phyloP scores from a whole-genome alignment of 2,329 filamentous ascomycete genomes.

The Diatrype stigma region DNA sequence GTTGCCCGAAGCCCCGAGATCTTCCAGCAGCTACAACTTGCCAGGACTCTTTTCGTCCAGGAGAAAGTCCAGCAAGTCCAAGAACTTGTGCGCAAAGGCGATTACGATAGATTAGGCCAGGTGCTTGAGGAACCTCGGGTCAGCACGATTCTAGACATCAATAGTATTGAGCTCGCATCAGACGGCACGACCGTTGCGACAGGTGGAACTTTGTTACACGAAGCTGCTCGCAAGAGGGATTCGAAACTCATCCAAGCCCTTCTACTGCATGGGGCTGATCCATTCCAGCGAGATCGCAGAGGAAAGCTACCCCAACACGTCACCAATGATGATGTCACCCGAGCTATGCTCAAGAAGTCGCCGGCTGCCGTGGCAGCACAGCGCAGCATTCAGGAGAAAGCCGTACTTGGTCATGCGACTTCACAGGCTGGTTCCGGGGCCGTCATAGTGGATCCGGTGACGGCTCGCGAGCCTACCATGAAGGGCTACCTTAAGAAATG shows the following conservation, averaged over 20 bases:
- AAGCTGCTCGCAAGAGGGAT: slow-evolving; percentile 85
- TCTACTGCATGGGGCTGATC: slow-evolving; percentile 89
- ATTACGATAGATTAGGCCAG: slow-evolving; percentile 75
- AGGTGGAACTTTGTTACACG: slow-evolving; percentile 90
- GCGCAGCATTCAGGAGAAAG: slow-evolving; percentile 93
- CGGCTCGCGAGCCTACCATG: slow-evolving; percentile 91
- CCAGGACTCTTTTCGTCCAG: slow-evolving; percentile 85
- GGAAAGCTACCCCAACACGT: slow-evolving; percentile 95
- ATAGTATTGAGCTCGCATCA: slow-evolving; percentile 82
- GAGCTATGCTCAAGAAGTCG: slow-evolving; percentile 85
- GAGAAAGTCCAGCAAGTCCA: slow-evolving; percentile 81
- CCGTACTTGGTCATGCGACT: slow-evolving; percentile 74
- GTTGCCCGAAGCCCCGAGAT: slow-evolving; percentile 89
- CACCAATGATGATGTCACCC: slow-evolving; percentile 88
- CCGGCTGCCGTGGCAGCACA: slow-evolving; percentile 93
- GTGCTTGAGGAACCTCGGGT: slow-evolving; percentile 81
- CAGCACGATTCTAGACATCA: slow-evolving; percentile 85
- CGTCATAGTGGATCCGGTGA: slow-evolving; percentile 55
- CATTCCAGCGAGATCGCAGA: slow-evolving; percentile 90
- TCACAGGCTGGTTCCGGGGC: slow-evolving; percentile 51
- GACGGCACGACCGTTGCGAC: slow-evolving; percentile 72
- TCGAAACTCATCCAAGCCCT: slow-evolving; percentile 84
- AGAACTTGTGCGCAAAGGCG: slow-evolving; percentile 63
- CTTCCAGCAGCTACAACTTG: slow-evolving; percentile 89
- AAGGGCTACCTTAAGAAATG: slow-evolving; percentile 99